A percentile compares a stretch with the other conserved stretches of the same genome.
Conservation (phyloP, 2,329 filamentous ascomycete genomes). For the Cadophora malorum region DNA sequence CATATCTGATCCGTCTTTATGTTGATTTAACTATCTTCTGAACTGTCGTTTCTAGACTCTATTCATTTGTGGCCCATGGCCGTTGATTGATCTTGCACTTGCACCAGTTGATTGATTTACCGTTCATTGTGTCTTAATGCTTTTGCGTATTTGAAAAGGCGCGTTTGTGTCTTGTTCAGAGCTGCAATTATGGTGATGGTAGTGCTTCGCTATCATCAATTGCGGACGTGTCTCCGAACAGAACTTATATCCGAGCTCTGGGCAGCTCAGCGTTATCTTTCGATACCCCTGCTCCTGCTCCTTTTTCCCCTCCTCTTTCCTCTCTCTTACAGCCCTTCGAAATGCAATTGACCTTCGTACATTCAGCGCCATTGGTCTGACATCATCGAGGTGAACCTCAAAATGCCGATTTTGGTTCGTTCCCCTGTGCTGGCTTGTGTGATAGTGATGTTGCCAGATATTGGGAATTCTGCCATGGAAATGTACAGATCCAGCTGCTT, state of each 20-base stretch:
- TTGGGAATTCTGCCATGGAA: not conserved
- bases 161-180: not conserved
- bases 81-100: slow-evolving; percentile 12
- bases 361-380: too few species aligned
- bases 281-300: not conserved
- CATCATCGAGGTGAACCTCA: too few species aligned
- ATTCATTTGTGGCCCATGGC: slow-evolving; percentile 18
- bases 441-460: too few species aligned
- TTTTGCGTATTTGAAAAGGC: not conserved
- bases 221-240: slow-evolving; percentile 4
- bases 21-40: slow-evolving; percentile 43
- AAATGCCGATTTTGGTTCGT: too few species aligned
- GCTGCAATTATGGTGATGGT: not conserved
- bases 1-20: slow-evolving; percentile 62
- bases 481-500: not conserved
- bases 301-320: not conserved
- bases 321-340: not conserved
- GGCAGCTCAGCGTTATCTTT: not conserved
- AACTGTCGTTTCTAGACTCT: slow-evolving; percentile 29
- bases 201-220: not conserved
- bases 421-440: too few species aligned
- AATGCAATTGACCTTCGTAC: too few species aligned
- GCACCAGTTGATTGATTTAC: not conserved
- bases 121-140: not conserved
- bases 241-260: not conserved